phyloP scores from a whole-genome alignment of 768 basidiomycete genomes.

The Crassisporium funariophilum region DNA sequence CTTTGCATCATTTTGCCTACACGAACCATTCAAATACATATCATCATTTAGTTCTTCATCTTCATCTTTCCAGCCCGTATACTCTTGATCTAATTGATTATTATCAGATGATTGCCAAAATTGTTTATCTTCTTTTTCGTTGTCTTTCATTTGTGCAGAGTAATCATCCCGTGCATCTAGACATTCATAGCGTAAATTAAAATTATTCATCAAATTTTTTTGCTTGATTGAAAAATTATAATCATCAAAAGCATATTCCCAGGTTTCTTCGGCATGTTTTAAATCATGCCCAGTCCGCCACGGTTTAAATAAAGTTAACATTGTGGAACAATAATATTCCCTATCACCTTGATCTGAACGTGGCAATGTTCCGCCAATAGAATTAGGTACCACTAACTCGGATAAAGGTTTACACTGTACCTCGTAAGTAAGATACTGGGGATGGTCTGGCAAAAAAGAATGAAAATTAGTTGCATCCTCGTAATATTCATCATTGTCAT shows the following conservation, averaged over 20 bases:
- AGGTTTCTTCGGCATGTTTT: slow-evolving; percentile 14
- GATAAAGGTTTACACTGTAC: slow-evolving; percentile 2
- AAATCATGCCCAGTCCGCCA: slow-evolving; percentile 30
- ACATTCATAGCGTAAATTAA: slow-evolving; percentile 38
- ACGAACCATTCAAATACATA: neutral
- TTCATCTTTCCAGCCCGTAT: slow-evolving; percentile 1
- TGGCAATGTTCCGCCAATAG: slow-evolving; percentile 27
- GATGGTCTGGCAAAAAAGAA: slow-evolving; percentile 5
- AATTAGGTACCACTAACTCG: slow-evolving; percentile 28
- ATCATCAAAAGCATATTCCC: slow-evolving; percentile 19
- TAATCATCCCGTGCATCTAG: slow-evolving; percentile 37
- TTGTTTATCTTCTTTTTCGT: slow-evolving; percentile 2
- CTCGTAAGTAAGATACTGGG: slow-evolving; percentile 5
- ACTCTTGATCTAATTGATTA: slow-evolving; percentile 1
- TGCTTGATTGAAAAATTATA: slow-evolving; percentile 7
- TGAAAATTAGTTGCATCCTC: too few relatives aligned
- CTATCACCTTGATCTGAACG: slow-evolving; percentile 28
- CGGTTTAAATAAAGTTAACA: slow-evolving; percentile 29
- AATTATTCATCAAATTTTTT: slow-evolving; percentile 17
- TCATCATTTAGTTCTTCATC: slow-evolving; percentile 3
- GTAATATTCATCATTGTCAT: neutral
- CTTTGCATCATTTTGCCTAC: too few relatives aligned
- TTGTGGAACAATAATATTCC: slow-evolving; percentile 31
- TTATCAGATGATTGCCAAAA: slow-evolving; percentile 1
- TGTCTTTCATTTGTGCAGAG: slow-evolving; percentile 14